phyloP scores from a whole-genome alignment of 306 rosid species.

The Dryas alaskensis region DNA sequence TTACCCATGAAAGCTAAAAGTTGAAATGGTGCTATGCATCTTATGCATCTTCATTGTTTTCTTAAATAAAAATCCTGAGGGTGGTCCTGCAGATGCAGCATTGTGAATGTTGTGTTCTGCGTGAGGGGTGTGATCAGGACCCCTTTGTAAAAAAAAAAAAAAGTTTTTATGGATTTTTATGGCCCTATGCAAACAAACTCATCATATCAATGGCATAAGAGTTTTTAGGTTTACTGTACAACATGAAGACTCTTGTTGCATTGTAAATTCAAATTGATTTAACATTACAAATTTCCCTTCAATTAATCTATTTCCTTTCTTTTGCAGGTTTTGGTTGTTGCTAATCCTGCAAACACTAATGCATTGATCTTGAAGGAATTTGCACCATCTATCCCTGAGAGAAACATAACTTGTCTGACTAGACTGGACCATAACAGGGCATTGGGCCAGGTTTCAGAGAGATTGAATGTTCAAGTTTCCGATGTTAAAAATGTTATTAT shows the following conservation, averaged over 20 bases:
- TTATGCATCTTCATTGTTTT: not conserved
- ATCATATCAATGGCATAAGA: not conserved
- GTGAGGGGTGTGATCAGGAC: not conserved
- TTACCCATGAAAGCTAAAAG: not conserved
- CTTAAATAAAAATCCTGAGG: not conserved
- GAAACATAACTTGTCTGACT: slow-evolving; percentile 80
- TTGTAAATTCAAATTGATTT: slow-evolving; percentile 4
- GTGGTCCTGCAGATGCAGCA: not conserved
- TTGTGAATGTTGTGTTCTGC: not conserved
- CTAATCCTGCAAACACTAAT: slow-evolving; percentile 97
- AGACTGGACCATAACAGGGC: slow-evolving; percentile 98
- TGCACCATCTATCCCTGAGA: slow-evolving; percentile 95
- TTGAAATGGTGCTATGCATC: not conserved
- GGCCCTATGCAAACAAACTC: not conserved
- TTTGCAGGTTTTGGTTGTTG: slow-evolving; percentile 93
- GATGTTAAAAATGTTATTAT: slow-evolving; percentile 88
- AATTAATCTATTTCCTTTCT: slow-evolving; percentile 12
- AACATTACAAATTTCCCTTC: not conserved
- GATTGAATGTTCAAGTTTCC: slow-evolving; percentile 73
- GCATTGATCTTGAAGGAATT: slow-evolving; percentile 97
- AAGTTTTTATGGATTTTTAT: not conserved
- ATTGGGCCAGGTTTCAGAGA: slow-evolving; percentile 93
- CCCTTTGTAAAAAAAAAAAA: not conserved
- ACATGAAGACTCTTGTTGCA: not conserved
- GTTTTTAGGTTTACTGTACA: not conserved